Conservation (phyloP, 202 grass and related monocot genomes). For the Setaria viridis region DNA sequence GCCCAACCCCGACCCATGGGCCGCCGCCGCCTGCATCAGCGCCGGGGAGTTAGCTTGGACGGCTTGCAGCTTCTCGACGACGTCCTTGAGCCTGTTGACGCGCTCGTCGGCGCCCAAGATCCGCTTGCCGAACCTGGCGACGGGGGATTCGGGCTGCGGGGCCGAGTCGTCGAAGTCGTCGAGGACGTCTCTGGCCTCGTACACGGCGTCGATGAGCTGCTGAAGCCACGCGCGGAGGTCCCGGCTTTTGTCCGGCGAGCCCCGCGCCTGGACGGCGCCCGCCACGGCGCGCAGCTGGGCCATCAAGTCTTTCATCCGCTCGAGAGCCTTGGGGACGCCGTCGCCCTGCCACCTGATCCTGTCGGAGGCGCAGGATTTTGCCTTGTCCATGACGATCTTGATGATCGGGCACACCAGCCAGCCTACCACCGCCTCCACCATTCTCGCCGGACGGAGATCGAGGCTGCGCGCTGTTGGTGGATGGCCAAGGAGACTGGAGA, state of each 20-base stretch:
- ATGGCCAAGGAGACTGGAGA: background rate
- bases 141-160: conserved; percentile 1
- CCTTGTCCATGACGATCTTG: conserved; percentile 50
- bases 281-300: conserved; percentile 25
- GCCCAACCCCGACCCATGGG: background rate
- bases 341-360: conserved; percentile 42
- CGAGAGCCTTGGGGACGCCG: conserved; percentile 21
- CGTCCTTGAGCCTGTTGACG: conserved; percentile 45
- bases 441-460: conserved; percentile 41
- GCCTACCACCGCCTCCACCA: conserved; percentile 43
- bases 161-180: conserved; percentile 53
- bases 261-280: conserved; percentile 33
- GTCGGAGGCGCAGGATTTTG: conserved; percentile 37
- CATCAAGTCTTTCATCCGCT: background rate
- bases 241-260: background rate
- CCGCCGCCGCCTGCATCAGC: conserved; percentile 13
- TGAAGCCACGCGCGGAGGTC: conserved; percentile 39
- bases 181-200: conserved; percentile 60
- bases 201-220: conserved; percentile 53
- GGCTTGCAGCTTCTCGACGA: conserved; percentile 18
- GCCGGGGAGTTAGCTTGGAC: background rate
- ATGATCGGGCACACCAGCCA: conserved; percentile 56
- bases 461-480: background rate
- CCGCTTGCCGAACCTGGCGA: conserved; percentile 8
- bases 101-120: conserved; percentile 38